Conservation (phyloP, 805 yeast genomes). For the Sungouiozyma ichnusensis region DNA sequence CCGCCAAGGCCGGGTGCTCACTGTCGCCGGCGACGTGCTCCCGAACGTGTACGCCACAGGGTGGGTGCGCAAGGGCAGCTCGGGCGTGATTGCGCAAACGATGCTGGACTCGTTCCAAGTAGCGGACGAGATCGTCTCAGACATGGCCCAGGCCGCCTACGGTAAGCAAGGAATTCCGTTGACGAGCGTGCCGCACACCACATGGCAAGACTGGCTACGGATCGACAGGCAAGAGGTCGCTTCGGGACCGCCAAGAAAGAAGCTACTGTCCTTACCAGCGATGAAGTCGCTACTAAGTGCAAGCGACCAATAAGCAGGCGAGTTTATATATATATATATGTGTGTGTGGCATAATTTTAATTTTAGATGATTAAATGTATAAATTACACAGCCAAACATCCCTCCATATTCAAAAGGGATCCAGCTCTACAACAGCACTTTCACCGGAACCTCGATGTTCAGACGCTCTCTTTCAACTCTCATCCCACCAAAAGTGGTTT, state of each 20-base stretch:
- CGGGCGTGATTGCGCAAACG: slow-evolving; percentile 85
- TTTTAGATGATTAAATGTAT: no score
- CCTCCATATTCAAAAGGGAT: no score
- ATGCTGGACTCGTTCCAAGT: slow-evolving; percentile 76
- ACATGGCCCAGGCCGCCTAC: slow-evolving; percentile 29
- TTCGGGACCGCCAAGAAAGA: slow-evolving; percentile 8
- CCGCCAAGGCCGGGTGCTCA: slow-evolving; percentile 35
- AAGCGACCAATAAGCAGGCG: neutral
- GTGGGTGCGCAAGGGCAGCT: slow-evolving; percentile 82
- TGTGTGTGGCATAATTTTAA: no score
- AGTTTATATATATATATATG: no score
- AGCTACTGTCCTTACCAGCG: neutral
- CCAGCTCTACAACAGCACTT: neutral
- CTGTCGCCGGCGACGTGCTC: slow-evolving; percentile 12
- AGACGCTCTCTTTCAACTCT: slow-evolving; percentile 92
- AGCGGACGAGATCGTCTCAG: slow-evolving; percentile 54
- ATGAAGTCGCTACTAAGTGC: neutral
- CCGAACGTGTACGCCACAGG: slow-evolving; percentile 71
- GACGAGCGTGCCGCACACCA: slow-evolving; percentile 11
- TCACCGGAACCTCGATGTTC: slow-evolving; percentile 38
- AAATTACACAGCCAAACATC: no score
- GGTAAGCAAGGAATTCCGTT: slow-evolving; percentile 4
- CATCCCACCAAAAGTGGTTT: slow-evolving; percentile 98
- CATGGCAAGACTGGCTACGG: slow-evolving; percentile 25
- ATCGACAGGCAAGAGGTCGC: slow-evolving; percentile 16